Base-by-base conservation (phyloP, 495 filamentous ascomycete genomes). In the Lasiosphaeria miniovina region DNA sequence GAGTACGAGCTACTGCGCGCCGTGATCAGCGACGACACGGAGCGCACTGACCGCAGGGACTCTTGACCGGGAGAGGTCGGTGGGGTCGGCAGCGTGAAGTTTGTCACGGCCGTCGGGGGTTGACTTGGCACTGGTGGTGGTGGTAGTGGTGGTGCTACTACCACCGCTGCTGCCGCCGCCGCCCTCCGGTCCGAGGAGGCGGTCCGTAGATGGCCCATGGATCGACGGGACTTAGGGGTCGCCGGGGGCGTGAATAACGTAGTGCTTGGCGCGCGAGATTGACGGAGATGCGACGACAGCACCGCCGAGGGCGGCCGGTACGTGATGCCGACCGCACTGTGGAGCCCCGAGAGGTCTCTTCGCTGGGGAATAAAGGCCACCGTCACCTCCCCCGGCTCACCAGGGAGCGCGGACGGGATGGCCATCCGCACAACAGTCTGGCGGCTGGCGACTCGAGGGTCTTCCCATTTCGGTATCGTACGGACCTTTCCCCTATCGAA, bases 301-400 rank as follows among this genome's bases (percentile, higher is more conserved):
- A 70, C 54, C 12, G 84, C 11, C 34, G 35, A 17, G 10, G 56
- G 85, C 31, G 87, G 77, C 31, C 80, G 77, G 65, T 90, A 90
- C 1, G 86, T 90, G 34, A 90, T 88, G 38, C 85, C 86, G 49
- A 90, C 77, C 5, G 87, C 88, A 9, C 80, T 81, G 64, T 90
- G 87, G 1, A 89, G 62, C 24, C 82, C 80, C 0, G 80, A 78
- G 4, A 88, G 52, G 65, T 90, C 86, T 48, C 76, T 65, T 65
- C 81, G 84, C 40, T 86, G 81, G 3, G 84, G 75, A 35, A 91
- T 79, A 62, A 82, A 85, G 5, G 86, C 78, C 9, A 90, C 75
- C 14, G 86, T 88, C 8, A 87, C 82, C 71, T 85, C 86, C 15
- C 88, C 88, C 35, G 73, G 71, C 41, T 71, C 63, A 8, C 82